These are phyloP conservation scores for Poronia punctata DNA, from an alignment of 495 filamentous ascomycete genomes.

Conservation along the genomic window DNA sequence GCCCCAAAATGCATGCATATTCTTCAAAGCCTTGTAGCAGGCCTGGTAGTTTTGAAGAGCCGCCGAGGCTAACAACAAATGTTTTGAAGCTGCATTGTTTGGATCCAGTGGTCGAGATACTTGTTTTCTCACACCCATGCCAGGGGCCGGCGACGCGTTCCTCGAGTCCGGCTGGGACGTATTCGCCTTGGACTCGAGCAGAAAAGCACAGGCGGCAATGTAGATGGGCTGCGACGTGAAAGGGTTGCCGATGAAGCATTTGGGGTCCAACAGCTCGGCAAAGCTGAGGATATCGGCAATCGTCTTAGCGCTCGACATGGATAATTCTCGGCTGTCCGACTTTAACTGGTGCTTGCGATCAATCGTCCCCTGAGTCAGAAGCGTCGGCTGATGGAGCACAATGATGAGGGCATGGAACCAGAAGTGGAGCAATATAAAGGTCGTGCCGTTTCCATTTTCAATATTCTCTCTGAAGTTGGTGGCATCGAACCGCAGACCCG, in stretches of 20 bases:
- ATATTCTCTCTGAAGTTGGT: conserved; percentile 72
- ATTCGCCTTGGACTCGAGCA: conserved; percentile 68
- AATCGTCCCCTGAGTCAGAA: conserved; percentile 66
- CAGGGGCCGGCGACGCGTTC: conserved; percentile 36
- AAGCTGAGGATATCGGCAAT: conserved; percentile 80
- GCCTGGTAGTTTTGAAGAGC: conserved; percentile 74
- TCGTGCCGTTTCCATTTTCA: conserved; percentile 67
- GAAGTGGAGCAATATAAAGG: conserved; percentile 81
- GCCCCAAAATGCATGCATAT: conserved; percentile 73
- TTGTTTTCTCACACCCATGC: conserved; percentile 8
- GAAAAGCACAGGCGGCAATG: conserved; percentile 78
- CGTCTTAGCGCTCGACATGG: conserved; percentile 83
- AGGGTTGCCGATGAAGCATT: conserved; percentile 75
- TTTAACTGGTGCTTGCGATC: conserved; percentile 58
- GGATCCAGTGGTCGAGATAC: conserved; percentile 14
- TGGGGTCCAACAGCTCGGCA: conserved; percentile 69
- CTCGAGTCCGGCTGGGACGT: conserved; percentile 50
- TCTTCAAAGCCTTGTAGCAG: conserved; percentile 73
- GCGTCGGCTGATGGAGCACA: conserved; percentile 72
- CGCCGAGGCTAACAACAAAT: conserved; percentile 64
- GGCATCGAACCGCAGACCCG: conserved; percentile 68
- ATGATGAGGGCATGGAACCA: conserved; percentile 88
- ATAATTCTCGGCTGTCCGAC: conserved; percentile 69
- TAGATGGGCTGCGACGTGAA: conserved; percentile 89
- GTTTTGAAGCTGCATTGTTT: conserved; percentile 52